phyloP scores from a whole-genome alignment of 1,139 yeast genomes.

The Saccharomyces hybrid region DNA sequence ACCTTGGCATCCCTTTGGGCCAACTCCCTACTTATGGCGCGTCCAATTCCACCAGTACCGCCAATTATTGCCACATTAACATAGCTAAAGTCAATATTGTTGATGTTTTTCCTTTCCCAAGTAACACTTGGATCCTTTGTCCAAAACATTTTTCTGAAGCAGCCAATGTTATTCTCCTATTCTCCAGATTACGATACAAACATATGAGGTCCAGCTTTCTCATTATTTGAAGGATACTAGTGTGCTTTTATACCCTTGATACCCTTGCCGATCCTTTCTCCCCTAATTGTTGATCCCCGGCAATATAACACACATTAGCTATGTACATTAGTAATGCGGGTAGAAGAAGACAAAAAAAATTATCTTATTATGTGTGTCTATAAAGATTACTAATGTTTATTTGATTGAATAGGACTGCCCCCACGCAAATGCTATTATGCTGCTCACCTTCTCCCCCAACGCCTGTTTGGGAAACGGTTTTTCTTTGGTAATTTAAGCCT shows the following conservation, averaged over 20 bases:
- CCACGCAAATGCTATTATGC: neutral
- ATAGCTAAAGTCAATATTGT: neutral
- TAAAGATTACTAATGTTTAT: neutral
- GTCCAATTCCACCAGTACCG: slow-evolving; percentile 37
- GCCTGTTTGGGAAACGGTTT: slow-evolving; percentile 11
- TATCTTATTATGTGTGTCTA: neutral
- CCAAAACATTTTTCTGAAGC: neutral
- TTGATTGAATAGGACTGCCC: neutral
- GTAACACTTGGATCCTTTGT: slow-evolving; percentile 3
- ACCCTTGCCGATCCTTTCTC: neutral
- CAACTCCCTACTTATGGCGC: slow-evolving; percentile 26
- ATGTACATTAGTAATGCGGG: neutral
- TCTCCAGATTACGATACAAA: neutral
- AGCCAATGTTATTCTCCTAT: neutral
- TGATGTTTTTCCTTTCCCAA: slow-evolving; percentile 1
- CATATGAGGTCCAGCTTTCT: neutral
- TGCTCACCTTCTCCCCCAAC: slow-evolving; percentile 13
- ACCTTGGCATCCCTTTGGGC: slow-evolving; percentile 31
- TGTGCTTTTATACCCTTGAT: neutral
- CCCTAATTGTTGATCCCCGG: neutral
- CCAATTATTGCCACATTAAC: slow-evolving; percentile 32
- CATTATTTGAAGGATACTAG: neutral
- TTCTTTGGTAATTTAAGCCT: slow-evolving; percentile 27
- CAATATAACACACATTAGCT: neutral
- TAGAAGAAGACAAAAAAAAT: neutral